Evolutionary conservation across 352 stramenopile species (phyloP).

Genomic region (Phytophthora sojae): DNA sequence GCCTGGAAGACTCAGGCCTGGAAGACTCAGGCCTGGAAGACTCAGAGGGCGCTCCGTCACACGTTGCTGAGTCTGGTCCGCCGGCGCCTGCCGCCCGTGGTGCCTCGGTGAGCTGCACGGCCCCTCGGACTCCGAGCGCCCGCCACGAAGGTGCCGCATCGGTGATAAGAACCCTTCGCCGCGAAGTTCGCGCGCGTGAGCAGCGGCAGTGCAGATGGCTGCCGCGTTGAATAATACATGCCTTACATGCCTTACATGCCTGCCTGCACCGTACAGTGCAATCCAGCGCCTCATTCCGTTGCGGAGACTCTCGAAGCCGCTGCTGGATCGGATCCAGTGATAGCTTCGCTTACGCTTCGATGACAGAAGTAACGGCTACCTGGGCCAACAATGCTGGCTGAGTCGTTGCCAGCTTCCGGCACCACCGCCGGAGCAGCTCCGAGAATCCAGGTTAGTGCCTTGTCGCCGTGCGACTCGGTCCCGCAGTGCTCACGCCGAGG

Average conservation of each 20-base stretch:
- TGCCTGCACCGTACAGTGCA: no score
- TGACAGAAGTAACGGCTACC: background rate
- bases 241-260: no score
- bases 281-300: no score
- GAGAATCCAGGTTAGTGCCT: no score
- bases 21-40: background rate
- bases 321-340: background rate
- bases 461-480: constrained; percentile 11
- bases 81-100: background rate
- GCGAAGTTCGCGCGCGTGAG: no score
- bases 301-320: no score
- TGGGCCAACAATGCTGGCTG: background rate
- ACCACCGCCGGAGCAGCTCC: no score
- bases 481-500: background rate
- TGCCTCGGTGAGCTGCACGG: constrained; percentile 17
- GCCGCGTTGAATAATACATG: no score
- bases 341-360: background rate
- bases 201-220: background rate
- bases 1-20: no score
- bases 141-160: background rate
- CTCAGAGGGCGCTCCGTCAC: constrained; percentile 19
- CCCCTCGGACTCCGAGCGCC: no score
- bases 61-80: background rate
- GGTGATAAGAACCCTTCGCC: background rate
- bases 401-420: no score